Evolutionary conservation across 1,139 yeast species (phyloP).

Genomic region (Candida sp.): DNA sequence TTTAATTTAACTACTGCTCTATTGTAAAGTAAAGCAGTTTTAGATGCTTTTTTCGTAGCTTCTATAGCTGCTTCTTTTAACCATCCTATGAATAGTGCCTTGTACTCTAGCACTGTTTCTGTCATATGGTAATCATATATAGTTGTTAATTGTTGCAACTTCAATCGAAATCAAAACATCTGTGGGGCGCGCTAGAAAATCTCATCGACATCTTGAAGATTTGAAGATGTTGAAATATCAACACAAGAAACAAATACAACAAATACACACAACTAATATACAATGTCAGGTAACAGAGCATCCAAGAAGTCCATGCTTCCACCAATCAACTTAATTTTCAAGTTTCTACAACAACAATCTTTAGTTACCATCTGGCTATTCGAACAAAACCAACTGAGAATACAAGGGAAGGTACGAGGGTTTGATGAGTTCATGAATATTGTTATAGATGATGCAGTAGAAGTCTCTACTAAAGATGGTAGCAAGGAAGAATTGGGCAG

Average conservation of each 20-base stretch:
- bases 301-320: constrained; percentile 57
- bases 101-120: constrained; percentile 9
- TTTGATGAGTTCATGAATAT: constrained; percentile 98
- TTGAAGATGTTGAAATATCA: not conserved
- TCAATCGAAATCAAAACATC: no score
- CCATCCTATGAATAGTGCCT: constrained; percentile 45
- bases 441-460: constrained; percentile 88
- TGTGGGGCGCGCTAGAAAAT: not conserved
- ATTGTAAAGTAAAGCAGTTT: constrained; percentile 41
- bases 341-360: constrained; percentile 78
- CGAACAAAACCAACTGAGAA: constrained; percentile 75
- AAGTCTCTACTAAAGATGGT: constrained; percentile 49
- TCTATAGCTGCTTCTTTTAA: constrained; percentile 45
- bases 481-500: constrained; percentile 41
- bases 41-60: constrained; percentile 38
- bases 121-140: constrained; percentile 3
- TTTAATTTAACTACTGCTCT: constrained; percentile 48
- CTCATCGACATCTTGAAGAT: not conserved
- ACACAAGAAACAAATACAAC: not conserved
- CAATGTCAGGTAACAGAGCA: constrained; percentile 15
- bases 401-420: constrained; percentile 85
- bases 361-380: constrained; percentile 83
- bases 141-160: not conserved
- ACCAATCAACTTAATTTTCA: constrained; percentile 88
- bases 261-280: not conserved